Base-by-base conservation (phyloP, 2,329 filamentous ascomycete genomes). In the Ilyonectria mors-panacis region DNA sequence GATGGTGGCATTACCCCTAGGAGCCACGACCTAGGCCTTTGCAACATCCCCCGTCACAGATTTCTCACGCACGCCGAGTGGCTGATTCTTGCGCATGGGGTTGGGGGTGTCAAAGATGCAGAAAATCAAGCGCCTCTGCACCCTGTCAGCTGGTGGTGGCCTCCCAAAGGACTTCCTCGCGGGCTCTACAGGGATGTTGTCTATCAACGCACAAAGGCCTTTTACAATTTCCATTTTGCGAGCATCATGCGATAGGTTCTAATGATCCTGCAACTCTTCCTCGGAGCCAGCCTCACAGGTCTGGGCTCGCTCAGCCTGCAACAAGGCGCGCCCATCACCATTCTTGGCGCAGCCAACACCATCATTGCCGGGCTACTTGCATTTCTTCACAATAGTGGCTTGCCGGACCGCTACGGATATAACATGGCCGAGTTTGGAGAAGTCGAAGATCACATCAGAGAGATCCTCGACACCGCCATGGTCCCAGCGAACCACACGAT, bases 311-410 rank as follows among this genome's bases (percentile, higher is more conserved):
- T 84, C 58, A 78, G 82, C 8, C 64, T 72, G 26, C 65, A 76
- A 13, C 62, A 81, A 13, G 81, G 82, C 13, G 82, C 78, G 1
- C 75, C 80, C 17, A 85, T 88, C 62, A 87, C 86, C 2, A 66
- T 83, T n/a, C 81, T 88, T 8, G 86, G 84, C 1, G 85, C 84
- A 6, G 71, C 82, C 64, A 87, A 87, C 73, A 88, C 86, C 0
- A 75, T 86, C 61, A 79, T 83, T 45, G 84, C 86, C 8, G 86
- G 86, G 2, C 72, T 87, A 7, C 78, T 88, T 5, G 86, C 85
- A 3, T 78, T 88, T 17, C 71, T 88, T 64, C 85, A 87, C 76
- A 88, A 88, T 72, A 87, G 85, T 65, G 86, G 86, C 1, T 73
- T 88, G 19, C 86, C 86, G 2, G 84, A 87, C 66, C 78, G 85